Evolutionary conservation across 2,329 filamentous ascomycete genomes (phyloP), one percentile per base, ranked within the genome.

Genomic region (Colletotrichum brevisporum): DNA sequence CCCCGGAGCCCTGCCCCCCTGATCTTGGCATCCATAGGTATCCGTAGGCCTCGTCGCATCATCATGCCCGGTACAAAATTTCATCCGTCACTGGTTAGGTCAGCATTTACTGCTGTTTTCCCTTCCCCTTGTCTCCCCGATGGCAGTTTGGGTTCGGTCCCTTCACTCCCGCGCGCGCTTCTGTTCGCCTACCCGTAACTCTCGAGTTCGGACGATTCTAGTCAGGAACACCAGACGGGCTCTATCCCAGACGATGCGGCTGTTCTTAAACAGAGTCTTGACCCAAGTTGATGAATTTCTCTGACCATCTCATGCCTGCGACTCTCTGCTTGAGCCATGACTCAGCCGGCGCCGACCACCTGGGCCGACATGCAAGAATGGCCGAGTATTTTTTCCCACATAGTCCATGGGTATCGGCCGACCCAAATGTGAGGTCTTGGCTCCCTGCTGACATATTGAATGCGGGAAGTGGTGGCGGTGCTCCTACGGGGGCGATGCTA

Each of bases 181-280:
- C n/a, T 26, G 9, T 10, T 50, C 26, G 50, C 50, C 50, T 21
- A 10, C 13, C 16, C 50, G 21, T 15, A 21, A 52, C 50, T n/a
- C 45, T 21, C 21, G 36, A 50, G 62, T 69, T 69, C 61, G 43
- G 66, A 69, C 61, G 66, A 36, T 18, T 48, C 51, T 27, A 24
- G 31, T 31, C 43, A 36, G 50, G 18, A 36, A 45, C 50, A 16
- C 15, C 21, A 5, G 16, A 18, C 39, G 12, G 26, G 45, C 24
- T 54, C 18, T 8, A 51, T 50, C 43, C 43, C 55, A 54, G 50
- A 21, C 15, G 5, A 10, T 10, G 24, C 50, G 65, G 53, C 55
- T 66, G 56, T 69, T 69, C 61, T 52, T 60, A 50, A 50, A 61
- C n/a, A 24, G 6, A 12, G 31, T 9, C 31, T 24, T 55, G 50